Conservation (phyloP, 2,329 filamentous ascomycete species). For the Colletotrichum coccodes region DNA sequence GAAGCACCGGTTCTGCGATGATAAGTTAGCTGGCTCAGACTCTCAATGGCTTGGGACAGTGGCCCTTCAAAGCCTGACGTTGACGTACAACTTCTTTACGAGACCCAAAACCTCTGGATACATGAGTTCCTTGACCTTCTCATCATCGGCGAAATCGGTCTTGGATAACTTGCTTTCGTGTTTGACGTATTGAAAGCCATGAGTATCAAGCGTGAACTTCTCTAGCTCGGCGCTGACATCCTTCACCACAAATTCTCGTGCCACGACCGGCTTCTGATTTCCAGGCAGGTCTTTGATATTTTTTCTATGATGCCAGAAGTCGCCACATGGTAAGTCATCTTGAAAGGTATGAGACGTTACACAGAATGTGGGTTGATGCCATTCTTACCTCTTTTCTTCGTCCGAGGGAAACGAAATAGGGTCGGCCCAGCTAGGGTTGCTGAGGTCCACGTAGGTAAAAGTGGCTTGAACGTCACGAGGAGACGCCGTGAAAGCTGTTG, state of each 20-base stretch:
- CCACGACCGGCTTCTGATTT: neutral
- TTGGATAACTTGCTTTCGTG: constrained; percentile 60
- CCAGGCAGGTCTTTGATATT: neutral
- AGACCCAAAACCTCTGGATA: constrained; percentile 28
- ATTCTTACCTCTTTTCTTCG: neutral
- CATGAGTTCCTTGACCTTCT: constrained; percentile 57
- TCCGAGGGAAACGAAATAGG: constrained; percentile 13
- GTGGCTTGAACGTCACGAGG: neutral
- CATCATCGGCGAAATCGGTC: constrained; percentile 58
- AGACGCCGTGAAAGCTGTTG: neutral
- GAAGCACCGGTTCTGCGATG: constrained; percentile 37
- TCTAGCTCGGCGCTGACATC: constrained; percentile 73
- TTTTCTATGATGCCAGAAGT: neutral
- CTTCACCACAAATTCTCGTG: constrained; percentile 43
- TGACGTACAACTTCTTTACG: constrained; percentile 18
- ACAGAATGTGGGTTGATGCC: neutral
- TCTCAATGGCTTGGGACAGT: neutral
- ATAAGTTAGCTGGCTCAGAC: neutral
- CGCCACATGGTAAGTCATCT: too few relatives aligned
- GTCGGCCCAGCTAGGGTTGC: neutral
- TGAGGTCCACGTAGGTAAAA: neutral
- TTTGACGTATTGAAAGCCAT: constrained; percentile 64
- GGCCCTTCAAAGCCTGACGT: neutral
- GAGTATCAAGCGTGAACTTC: constrained; percentile 67
- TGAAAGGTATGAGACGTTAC: too few relatives aligned